Evolutionary conservation across 2,329 filamentous ascomycete genomes (phyloP).

Genomic region (Mariannaea elegans): DNA sequence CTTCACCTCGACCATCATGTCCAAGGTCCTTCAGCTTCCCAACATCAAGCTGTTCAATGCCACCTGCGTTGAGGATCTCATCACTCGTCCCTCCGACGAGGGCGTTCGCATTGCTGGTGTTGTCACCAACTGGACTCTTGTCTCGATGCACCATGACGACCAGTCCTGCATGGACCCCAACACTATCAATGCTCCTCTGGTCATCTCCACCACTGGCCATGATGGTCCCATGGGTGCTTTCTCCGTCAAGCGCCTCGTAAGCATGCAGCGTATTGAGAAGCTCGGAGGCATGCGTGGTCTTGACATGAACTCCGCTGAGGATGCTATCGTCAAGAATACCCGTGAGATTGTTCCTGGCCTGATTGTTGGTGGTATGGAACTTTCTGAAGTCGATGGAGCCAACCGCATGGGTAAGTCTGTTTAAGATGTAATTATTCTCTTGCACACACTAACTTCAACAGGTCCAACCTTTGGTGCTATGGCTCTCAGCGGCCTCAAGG

Average conservation of each 20-base stretch:
- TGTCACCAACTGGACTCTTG: slow-evolving; percentile 95
- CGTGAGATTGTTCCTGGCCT: slow-evolving; percentile 88
- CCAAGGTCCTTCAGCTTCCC: slow-evolving; percentile 82
- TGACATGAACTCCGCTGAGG: slow-evolving; percentile 91
- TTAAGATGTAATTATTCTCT: too few species aligned
- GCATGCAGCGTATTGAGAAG: slow-evolving; percentile 84
- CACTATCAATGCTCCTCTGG: slow-evolving; percentile 90
- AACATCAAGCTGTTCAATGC: slow-evolving; percentile 98
- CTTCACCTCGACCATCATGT: slow-evolving; percentile 88
- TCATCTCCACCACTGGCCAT: slow-evolving; percentile 91
- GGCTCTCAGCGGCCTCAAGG: slow-evolving; percentile 88
- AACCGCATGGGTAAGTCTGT: slow-evolving; percentile 80
- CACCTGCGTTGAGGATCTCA: slow-evolving; percentile 89
- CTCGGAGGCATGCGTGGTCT: slow-evolving; percentile 92
- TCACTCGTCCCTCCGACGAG: slow-evolving; percentile 73
- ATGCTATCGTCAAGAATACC: slow-evolving; percentile 92
- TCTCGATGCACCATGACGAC: slow-evolving; percentile 86
- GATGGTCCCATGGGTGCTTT: slow-evolving; percentile 93
- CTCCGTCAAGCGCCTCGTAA: slow-evolving; percentile 87
- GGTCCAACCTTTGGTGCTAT: slow-evolving; percentile 87
- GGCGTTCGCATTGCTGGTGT: slow-evolving; percentile 82
- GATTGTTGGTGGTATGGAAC: slow-evolving; percentile 94
- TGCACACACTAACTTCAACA: slow-evolving; percentile 26
- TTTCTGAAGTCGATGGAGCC: slow-evolving; percentile 88
- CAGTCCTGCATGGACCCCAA: slow-evolving; percentile 98